Conservation (phyloP, 495 filamentous ascomycete genomes). For the Xylaria flabelliformis region DNA sequence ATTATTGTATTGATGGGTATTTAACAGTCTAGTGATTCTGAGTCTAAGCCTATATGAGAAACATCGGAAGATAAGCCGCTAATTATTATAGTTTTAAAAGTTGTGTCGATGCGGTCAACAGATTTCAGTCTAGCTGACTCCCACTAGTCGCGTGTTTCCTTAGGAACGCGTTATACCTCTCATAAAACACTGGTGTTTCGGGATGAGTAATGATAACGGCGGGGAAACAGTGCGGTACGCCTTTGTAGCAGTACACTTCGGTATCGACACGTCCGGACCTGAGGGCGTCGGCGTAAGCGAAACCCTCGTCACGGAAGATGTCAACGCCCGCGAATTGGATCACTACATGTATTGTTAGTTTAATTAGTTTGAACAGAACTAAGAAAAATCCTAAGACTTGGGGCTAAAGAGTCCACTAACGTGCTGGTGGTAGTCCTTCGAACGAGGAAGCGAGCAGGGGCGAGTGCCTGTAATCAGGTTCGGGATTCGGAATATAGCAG, state of each 20-base stretch:
- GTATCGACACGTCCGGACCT: constrained; percentile 28
- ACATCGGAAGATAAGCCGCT: neutral
- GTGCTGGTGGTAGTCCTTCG: constrained; percentile 34
- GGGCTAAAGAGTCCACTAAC: constrained; percentile 24
- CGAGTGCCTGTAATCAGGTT: constrained; percentile 32
- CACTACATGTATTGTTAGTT: constrained; percentile 27
- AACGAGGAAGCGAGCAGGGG: constrained; percentile 32
- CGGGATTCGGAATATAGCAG: constrained; percentile 30
- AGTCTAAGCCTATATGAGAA: neutral
- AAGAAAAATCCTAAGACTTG: neutral
- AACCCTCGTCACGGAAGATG: constrained; percentile 35
- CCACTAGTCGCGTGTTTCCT: constrained; percentile 27
- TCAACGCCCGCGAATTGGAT: constrained; percentile 39
- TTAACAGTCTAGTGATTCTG: neutral
- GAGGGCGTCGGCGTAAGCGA: constrained; percentile 41
- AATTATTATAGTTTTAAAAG: neutral
- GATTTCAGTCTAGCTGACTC: neutral
- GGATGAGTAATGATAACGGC: constrained; percentile 28
- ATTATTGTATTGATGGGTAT: neutral
- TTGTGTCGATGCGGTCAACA: neutral
- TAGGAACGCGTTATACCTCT: constrained; percentile 32
- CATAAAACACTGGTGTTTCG: constrained; percentile 31
- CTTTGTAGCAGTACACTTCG: constrained; percentile 31
- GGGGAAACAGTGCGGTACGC: constrained; percentile 40
- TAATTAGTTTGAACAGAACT: neutral